Evolutionary conservation across 306 rosid genomes (phyloP), one percentile per base, ranked within the genome.

Genomic region (Lablab purpureus): DNA sequence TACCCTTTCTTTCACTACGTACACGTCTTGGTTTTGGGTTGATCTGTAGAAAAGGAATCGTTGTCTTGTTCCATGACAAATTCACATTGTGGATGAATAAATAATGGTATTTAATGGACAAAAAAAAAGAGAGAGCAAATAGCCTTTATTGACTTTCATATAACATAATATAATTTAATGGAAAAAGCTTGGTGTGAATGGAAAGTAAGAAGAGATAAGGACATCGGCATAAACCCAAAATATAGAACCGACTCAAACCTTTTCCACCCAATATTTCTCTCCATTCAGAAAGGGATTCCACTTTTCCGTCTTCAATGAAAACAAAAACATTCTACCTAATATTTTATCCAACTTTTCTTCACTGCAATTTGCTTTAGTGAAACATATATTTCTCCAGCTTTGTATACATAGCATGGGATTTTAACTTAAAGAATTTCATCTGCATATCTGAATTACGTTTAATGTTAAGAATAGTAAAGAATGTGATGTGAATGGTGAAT

Each of bases 81-180:
- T 12, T 3, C 50, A 45, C 52, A 43, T 10, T 11, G 12, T 45
- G 14, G 50, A 45, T 41, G 47, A n/a, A 51, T 73, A 74, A 28
- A 79, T 36, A 4, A 36, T 32, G 25, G 1, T 62, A 3, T 63
- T 63, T 47, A 71, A 19, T 47, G 49, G 23, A 2, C 45, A 37
- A 3, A 49, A 49, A 15, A 56, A 23, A n/a, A 28, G 46, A 13
- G 25, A 18, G n/a, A n/a, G 10, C 27, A 1, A 64, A 4, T 64
- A 17, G 40, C 73, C 80, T 81, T 75, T 68, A 25, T 81, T 75
- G 81, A 82, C 85, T 75, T 68, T 25, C 21, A 10, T 27, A 41
- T 74, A 74, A 58, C 17, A 25, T 60, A 14, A 60, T n/a, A 32
- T 8, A 63, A 58, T 23, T 1, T 11, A 58, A 63, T 63, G 7